Base-by-base conservation (phyloP, 768 basidiomycete species). In the Boletus sp. region DNA sequence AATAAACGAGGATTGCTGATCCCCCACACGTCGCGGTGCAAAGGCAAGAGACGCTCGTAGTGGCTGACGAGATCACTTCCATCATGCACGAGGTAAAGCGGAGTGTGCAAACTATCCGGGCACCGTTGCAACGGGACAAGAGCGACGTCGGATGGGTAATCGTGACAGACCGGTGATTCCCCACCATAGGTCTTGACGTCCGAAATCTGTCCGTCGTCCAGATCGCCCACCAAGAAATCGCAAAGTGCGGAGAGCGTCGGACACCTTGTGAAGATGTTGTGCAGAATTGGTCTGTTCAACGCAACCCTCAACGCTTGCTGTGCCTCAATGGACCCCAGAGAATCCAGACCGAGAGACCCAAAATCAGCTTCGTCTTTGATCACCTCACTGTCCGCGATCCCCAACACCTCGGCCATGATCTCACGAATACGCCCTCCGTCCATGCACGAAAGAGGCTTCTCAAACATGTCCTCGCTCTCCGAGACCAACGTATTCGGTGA, bases 31-130 rank as follows among this genome's bases (percentile, higher is more conserved):
- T n/a, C n/a, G 42, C 87, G 76, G 9, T 74, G 71, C 3, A 89
- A 59, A 10, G 74, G 62, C 7, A 68, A 60, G 7, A 87, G 66
- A 10, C 75, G 76, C 33, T 77, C 67, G 51, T 81, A 81, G 49
- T 83, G 80, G 33, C 72, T 72, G 17, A 78, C 70, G 13, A 86
- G 65, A 0, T 88, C 88, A 57, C 84, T 86, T 6, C 88, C 88
- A 57, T 90, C 88, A 60, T 90, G 87, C 10, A 90, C 74, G 23
- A 90, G 76, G 52, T 87, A 78, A 4, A n/a, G n/a, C n/a, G n/a
- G n/a, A n/a, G n/a, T n/a, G n/a, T n/a, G n/a, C n/a, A n/a, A n/a
- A n/a, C n/a, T 55, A 3, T 53, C 39, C 1, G 46, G 49, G 27
- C 71, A 59, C 30, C 58, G 63, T 53, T 81, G 84, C 38, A 83